These are phyloP conservation scores for Podospora tetraspora DNA, from an alignment of 495 filamentous ascomycete genomes.

Conservation along the genomic window DNA sequence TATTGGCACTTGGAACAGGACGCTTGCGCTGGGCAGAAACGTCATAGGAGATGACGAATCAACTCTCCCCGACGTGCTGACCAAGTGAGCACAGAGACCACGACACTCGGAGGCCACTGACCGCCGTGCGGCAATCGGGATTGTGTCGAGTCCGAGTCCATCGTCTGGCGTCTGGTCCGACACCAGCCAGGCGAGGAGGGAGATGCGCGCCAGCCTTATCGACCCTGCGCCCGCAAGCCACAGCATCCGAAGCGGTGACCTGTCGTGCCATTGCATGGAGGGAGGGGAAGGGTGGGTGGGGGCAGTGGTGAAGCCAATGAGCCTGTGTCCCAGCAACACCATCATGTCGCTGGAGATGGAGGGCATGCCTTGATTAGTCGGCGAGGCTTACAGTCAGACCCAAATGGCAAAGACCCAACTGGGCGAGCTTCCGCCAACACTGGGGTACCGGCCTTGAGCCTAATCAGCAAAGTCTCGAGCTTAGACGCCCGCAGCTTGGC, in stretches of 20 bases:
- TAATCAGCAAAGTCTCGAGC: background rate
- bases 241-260: conserved; percentile 4
- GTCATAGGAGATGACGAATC: background rate
- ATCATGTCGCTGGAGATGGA: background rate
- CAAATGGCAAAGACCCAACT: background rate
- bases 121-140: conserved; percentile 5
- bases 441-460: background rate
- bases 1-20: background rate
- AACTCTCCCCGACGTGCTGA: background rate
- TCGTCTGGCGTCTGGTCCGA: background rate
- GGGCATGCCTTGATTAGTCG: background rate
- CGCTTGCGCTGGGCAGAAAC: background rate
- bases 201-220: conserved; percentile 2
- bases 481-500: background rate
- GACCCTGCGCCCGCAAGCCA: background rate
- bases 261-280: background rate
- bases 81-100: background rate
- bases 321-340: background rate
- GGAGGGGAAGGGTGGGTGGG: background rate
- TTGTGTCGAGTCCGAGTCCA: conserved; percentile 1
- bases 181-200: background rate
- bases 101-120: background rate
- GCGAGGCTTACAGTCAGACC: background rate
- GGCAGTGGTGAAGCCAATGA: background rate
- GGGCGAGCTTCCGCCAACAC: background rate